phyloP scores from a whole-genome alignment of 768 basidiomycete genomes.

The Coprinellus micaceus region DNA sequence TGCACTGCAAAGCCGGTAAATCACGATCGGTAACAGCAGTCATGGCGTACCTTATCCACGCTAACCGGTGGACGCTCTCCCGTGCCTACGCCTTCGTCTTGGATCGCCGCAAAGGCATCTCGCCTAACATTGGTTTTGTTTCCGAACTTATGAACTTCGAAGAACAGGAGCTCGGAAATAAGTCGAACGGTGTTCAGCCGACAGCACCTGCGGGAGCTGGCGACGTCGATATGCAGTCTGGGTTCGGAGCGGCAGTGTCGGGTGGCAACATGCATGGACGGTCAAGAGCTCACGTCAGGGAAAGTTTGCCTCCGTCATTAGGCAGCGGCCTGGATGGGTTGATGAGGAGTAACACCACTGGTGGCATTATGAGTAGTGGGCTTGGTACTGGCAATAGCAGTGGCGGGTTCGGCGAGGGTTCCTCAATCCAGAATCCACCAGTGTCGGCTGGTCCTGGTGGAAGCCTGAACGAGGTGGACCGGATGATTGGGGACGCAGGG shows the following conservation, averaged over 20 bases:
- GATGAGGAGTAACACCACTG: conserved; percentile 34
- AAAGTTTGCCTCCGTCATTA: conserved; percentile 66
- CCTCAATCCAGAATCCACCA: not conserved
- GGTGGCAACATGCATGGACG: conserved; percentile 12
- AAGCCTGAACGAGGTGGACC: conserved; percentile 25
- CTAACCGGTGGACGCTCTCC: conserved; percentile 94
- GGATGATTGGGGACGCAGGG: conserved; percentile 60
- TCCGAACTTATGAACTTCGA: conserved; percentile 97
- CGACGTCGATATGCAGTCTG: conserved; percentile 18
- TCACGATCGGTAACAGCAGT: conserved; percentile 95
- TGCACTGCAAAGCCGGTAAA: conserved; percentile 96
- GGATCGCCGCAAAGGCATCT: conserved; percentile 90
- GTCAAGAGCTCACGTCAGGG: conserved; percentile 62
- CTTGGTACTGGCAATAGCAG: not conserved
- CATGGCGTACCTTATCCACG: conserved; percentile 95
- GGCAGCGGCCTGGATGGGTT: conserved; percentile 18
- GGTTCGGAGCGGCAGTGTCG: conserved; percentile 20
- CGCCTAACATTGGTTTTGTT: conserved; percentile 96
- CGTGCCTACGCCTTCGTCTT: conserved; percentile 89
- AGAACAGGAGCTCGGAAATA: conserved; percentile 80
- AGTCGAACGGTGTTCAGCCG: conserved; percentile 64
- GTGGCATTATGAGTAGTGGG: conserved; percentile 19
- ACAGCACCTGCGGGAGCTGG: conserved; percentile 21
- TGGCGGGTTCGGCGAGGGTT: not conserved
- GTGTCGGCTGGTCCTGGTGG: conserved; percentile 23